phyloP scores from a whole-genome alignment of 2,329 filamentous ascomycete species.

The Arthrobotrys sinensis region DNA sequence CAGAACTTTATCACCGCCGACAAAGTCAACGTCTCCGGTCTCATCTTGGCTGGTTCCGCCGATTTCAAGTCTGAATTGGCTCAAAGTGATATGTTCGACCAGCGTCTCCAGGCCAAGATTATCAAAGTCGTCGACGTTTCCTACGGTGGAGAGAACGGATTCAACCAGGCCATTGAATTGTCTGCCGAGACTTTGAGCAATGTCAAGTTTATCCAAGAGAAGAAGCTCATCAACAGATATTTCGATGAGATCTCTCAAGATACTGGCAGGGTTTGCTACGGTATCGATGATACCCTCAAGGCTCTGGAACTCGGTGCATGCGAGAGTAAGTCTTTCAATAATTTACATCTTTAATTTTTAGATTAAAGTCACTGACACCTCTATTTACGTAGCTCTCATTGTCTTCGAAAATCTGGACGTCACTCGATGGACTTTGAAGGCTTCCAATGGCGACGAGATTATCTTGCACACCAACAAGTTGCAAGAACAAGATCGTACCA shows the following conservation, averaged over 20 bases:
- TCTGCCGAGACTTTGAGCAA: conserved; percentile 96
- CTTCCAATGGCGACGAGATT: conserved; percentile 79
- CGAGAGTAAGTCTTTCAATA: conserved; percentile 73
- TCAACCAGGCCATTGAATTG: conserved; percentile 99
- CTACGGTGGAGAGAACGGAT: conserved; percentile 98
- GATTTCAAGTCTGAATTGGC: conserved; percentile 99
- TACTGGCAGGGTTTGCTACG: conserved; percentile 96
- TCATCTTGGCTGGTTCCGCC: conserved; percentile 95
- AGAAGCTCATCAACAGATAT: conserved; percentile 99
- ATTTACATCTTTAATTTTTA: not conserved
- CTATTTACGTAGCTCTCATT: conserved; percentile 75
- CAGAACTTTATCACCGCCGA: conserved; percentile 99
- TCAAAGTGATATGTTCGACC: conserved; percentile 96
- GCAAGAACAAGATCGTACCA: conserved; percentile 83
- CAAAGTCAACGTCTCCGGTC: conserved; percentile 96
- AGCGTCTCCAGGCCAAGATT: conserved; percentile 90
- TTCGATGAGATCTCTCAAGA: conserved; percentile 99
- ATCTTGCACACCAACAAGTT: conserved; percentile 90
- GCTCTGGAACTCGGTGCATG: conserved; percentile 95
- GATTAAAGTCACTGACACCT: not conserved
- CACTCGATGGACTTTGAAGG: conserved; percentile 90
- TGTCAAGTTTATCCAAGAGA: conserved; percentile 99
- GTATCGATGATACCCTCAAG: conserved; percentile 97
- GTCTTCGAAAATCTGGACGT: conserved; percentile 98
- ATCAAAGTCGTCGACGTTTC: conserved; percentile 99